phyloP scores from a whole-genome alignment of 164 flowering plant genomes.

The Brasenia schreberi region DNA sequence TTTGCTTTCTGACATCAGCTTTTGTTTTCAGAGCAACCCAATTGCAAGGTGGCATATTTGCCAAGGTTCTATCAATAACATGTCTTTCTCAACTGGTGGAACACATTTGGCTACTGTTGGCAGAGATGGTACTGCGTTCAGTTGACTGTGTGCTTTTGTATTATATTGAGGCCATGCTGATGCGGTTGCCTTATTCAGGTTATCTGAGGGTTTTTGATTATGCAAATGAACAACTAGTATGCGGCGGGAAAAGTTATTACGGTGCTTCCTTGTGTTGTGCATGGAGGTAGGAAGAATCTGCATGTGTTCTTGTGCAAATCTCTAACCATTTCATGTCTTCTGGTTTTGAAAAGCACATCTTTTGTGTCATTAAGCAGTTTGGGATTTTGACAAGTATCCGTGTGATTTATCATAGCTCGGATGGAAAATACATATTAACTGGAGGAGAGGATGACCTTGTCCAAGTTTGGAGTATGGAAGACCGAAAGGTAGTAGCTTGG shows the following conservation, averaged over 20 bases:
- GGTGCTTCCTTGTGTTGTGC: conserved; percentile 95
- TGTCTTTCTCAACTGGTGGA: conserved; percentile 82
- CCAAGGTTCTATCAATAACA: conserved; percentile 77
- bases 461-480: conserved; percentile 99
- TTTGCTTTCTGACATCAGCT: no score
- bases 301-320: no score
- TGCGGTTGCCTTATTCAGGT: conserved; percentile 33
- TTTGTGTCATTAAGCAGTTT: no score
- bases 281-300: conserved; percentile 56
- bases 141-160: no score
- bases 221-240: conserved; percentile 70
- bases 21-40: conserved; percentile 67
- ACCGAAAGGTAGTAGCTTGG: conserved; percentile 95
- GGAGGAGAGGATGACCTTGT: conserved; percentile 99
- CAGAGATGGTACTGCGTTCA: conserved; percentile 63
- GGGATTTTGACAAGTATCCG: no score
- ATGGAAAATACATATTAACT: conserved; percentile 83
- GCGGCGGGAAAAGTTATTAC: conserved; percentile 95
- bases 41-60: conserved; percentile 96
- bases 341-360: no score
- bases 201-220: conserved; percentile 86
- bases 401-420: conserved; percentile 31
- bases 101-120: conserved; percentile 81
- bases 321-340: no score
- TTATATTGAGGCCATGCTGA: no score